Evolutionary conservation across 768 basidiomycete species (phyloP).

Genomic region (Stropharia rugosoannulata): DNA sequence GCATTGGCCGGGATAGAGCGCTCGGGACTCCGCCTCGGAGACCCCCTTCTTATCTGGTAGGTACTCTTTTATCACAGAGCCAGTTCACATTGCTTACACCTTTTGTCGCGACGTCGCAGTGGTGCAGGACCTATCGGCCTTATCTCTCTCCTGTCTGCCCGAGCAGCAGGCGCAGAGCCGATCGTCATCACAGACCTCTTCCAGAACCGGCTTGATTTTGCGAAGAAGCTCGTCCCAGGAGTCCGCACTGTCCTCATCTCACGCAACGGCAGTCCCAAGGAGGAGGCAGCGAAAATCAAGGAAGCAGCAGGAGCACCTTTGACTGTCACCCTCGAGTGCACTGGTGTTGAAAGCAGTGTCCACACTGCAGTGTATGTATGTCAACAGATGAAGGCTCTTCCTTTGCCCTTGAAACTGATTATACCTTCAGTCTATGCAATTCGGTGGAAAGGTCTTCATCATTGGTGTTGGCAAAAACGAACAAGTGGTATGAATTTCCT

Average conservation of each 20-base stretch:
- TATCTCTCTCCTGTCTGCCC: slow-evolving; percentile 57
- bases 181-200: slow-evolving; percentile 70
- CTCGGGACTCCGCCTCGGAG: slow-evolving; percentile 61
- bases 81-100: not conserved
- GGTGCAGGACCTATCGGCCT: slow-evolving; percentile 72
- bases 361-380: slow-evolving; percentile 58
- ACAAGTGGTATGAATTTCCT: slow-evolving; percentile 40
- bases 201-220: slow-evolving; percentile 65
- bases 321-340: slow-evolving; percentile 60
- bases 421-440: slow-evolving; percentile 49
- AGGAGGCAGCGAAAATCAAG: slow-evolving; percentile 53
- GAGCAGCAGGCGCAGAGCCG: slow-evolving; percentile 69
- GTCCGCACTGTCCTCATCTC: slow-evolving; percentile 57
- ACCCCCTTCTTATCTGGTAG: slow-evolving; percentile 62
- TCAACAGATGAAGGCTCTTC: not conserved
- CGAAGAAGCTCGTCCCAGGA: slow-evolving; percentile 57
- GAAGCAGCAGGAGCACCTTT: slow-evolving; percentile 46
- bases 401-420: not conserved
- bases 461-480: slow-evolving; percentile 70
- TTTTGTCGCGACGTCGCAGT: slow-evolving; percentile 25
- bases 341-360: slow-evolving; percentile 62
- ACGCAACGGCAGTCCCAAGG: slow-evolving; percentile 42
- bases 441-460: slow-evolving; percentile 68
- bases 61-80: not conserved
- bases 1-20: slow-evolving; percentile 70